Evolutionary conservation across 2,329 filamentous ascomycete genomes (phyloP), one percentile per base, ranked within the genome.

Genomic region (Ophioceras dolichostomum): DNA sequence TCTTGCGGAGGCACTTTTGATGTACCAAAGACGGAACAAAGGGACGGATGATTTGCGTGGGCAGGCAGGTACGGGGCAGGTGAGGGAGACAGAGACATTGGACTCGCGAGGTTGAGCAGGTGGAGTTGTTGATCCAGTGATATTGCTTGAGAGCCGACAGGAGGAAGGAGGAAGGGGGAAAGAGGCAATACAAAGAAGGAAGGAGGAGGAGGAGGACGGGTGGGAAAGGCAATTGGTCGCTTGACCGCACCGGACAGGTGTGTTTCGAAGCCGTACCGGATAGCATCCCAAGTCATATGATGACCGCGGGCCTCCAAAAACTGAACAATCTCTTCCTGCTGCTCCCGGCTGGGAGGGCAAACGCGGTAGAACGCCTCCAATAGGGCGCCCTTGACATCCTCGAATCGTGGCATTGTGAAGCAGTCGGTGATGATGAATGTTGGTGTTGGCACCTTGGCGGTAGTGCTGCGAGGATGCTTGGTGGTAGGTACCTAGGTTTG

Each of bases 211-310:
- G 12, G n/a, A 27, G 13, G 12, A 32, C 20, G 13, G 29, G 14
- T 8, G 22, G 12, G 22, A 26, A 26, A n/a, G n/a, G n/a, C n/a
- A n/a, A n/a, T n/a, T n/a, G n/a, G n/a, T n/a, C n/a, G n/a, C n/a
- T n/a, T n/a, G n/a, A n/a, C n/a, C n/a, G n/a, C n/a, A n/a, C n/a
- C n/a, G n/a, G n/a, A n/a, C n/a, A n/a, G n/a, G n/a, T n/a, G n/a
- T n/a, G n/a, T n/a, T n/a, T n/a, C n/a, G n/a, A n/a, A n/a, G n/a
- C n/a, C 19, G 17, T 47, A 50, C 48, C 47, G 47, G 8, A 51
- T 41, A 5, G 43, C 47, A 32, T 50, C 47, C 47, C 45, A 51
- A 10, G 47, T 50, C 5, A 42, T 43, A 8, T n/a, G 33, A 34
- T 47, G 42, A 19, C 49, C 49, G n/a, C 39, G 42, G 19, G 21